Evolutionary conservation across 306 rosid genomes (phyloP).

Genomic region (Glycine soja): DNA sequence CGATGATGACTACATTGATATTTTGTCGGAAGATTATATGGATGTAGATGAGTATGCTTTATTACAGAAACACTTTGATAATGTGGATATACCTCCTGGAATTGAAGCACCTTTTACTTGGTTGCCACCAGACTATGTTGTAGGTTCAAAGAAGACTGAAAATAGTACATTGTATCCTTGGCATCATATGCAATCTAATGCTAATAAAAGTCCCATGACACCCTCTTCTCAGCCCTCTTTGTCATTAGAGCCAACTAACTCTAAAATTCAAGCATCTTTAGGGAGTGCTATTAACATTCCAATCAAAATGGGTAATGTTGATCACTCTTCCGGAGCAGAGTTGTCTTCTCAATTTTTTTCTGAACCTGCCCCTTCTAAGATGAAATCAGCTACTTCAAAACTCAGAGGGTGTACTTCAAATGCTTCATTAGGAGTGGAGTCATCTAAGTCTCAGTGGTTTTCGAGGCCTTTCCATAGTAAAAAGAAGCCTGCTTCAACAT

Average conservation of each 20-base stretch:
- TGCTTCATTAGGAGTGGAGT: constrained; percentile 51
- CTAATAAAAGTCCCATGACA: constrained; percentile 1
- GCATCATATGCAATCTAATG: background rate
- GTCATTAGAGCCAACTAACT: constrained; percentile 43
- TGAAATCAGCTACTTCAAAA: constrained; percentile 49
- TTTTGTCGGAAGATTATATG: constrained; percentile 58
- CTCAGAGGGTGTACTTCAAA: constrained; percentile 42
- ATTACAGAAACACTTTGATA: constrained; percentile 81
- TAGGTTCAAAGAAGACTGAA: constrained; percentile 49
- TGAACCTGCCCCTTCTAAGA: constrained; percentile 50
- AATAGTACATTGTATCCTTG: constrained; percentile 45
- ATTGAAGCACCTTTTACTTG: constrained; percentile 81
- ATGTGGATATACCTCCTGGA: constrained; percentile 74
- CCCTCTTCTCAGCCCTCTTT: constrained; percentile 43
- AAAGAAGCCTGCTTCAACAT: constrained; percentile 54
- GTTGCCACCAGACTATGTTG: constrained; percentile 54
- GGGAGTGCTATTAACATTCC: constrained; percentile 50
- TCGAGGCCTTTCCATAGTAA: constrained; percentile 52
- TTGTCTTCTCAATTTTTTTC: constrained; percentile 45
- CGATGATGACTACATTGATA: constrained; percentile 50
- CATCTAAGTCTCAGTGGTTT: constrained; percentile 59
- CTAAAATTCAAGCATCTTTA: constrained; percentile 34
- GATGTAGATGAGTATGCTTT: constrained; percentile 67
- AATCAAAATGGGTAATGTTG: constrained; percentile 36
- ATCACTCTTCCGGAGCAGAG: constrained; percentile 48